Evolutionary conservation across 257 asterid species (phyloP).

Genomic region (Dorcoceras hygrometricum): DNA sequence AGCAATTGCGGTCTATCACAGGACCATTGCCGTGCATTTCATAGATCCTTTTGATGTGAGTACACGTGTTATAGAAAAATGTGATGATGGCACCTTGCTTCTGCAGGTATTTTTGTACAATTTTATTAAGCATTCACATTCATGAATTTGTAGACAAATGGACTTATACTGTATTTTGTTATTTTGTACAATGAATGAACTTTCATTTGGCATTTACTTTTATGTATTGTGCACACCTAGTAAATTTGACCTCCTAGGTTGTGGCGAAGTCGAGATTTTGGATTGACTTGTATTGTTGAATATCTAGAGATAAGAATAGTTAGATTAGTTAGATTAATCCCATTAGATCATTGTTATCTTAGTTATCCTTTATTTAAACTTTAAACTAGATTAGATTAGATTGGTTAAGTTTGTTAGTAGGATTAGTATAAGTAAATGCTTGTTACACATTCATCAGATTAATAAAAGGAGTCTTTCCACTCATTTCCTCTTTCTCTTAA

Average conservation of each 20-base stretch:
- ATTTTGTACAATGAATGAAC: not conserved
- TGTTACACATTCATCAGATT: too few species aligned
- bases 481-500: too few species aligned
- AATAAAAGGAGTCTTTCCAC: too few species aligned
- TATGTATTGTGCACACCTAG: too few species aligned
- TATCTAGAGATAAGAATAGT: too few species aligned
- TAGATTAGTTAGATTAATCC: too few species aligned
- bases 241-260: not conserved
- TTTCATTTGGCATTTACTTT: not conserved
- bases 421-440: too few species aligned
- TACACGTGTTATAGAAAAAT: constrained; percentile 83
- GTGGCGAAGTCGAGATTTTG: not conserved
- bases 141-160: constrained; percentile 3
- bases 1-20: constrained; percentile 35
- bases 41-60: constrained; percentile 91
- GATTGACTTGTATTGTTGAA: constrained; percentile 12
- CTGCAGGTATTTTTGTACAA: constrained; percentile 66
- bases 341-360: too few species aligned
- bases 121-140: constrained; percentile 20
- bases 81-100: constrained; percentile 87
- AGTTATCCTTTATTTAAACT: too few species aligned
- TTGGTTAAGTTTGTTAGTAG: too few species aligned
- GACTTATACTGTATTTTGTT: constrained; percentile 13
- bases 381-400: too few species aligned
- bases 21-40: constrained; percentile 96